Conservation (phyloP, 2,329 filamentous ascomycete species). For the Curvularia hawaiiensis region DNA sequence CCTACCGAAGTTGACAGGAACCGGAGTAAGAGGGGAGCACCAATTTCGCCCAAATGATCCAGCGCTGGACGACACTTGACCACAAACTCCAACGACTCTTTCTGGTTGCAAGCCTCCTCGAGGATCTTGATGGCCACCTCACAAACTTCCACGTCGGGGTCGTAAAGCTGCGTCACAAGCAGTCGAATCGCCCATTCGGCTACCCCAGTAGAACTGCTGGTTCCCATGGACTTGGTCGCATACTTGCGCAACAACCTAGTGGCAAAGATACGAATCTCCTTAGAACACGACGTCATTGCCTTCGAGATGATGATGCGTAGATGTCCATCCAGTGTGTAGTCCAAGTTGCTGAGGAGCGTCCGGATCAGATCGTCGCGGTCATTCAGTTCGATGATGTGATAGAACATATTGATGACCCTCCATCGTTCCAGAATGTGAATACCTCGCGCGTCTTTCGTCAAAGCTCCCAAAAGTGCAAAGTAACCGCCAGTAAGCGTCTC, state of each 20-base stretch:
- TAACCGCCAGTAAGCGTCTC: slow-evolving; percentile 93
- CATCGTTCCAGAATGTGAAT: slow-evolving; percentile 90
- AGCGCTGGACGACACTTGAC: slow-evolving; percentile 94
- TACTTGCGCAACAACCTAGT: slow-evolving; percentile 89
- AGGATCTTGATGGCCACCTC: slow-evolving; percentile 96
- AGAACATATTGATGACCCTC: slow-evolving; percentile 99
- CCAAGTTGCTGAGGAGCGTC: slow-evolving; percentile 85
- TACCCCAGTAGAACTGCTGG: slow-evolving; percentile 58
- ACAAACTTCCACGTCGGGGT: slow-evolving; percentile 95
- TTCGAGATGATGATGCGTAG: slow-evolving; percentile 92
- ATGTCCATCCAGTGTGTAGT: slow-evolving; percentile 85
- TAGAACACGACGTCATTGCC: slow-evolving; percentile 87
- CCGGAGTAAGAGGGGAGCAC: slow-evolving; percentile 85
- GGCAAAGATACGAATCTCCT: slow-evolving; percentile 86
- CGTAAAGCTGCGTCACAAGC: slow-evolving; percentile 97
- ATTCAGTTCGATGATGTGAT: slow-evolving; percentile 92
- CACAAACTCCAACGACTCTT: slow-evolving; percentile 89
- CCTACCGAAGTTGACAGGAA: slow-evolving; percentile 96
- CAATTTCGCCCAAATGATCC: slow-evolving; percentile 95
- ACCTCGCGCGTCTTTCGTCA: slow-evolving; percentile 82
- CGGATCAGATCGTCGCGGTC: slow-evolving; percentile 92
- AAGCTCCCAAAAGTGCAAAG: slow-evolving; percentile 86
- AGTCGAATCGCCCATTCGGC: slow-evolving; percentile 96
- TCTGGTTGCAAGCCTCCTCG: slow-evolving; percentile 95
- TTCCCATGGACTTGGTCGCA: slow-evolving; percentile 64